Evolutionary conservation across 2,329 filamentous ascomycete species (phyloP).

Genomic region (Colletotrichum karsti): DNA sequence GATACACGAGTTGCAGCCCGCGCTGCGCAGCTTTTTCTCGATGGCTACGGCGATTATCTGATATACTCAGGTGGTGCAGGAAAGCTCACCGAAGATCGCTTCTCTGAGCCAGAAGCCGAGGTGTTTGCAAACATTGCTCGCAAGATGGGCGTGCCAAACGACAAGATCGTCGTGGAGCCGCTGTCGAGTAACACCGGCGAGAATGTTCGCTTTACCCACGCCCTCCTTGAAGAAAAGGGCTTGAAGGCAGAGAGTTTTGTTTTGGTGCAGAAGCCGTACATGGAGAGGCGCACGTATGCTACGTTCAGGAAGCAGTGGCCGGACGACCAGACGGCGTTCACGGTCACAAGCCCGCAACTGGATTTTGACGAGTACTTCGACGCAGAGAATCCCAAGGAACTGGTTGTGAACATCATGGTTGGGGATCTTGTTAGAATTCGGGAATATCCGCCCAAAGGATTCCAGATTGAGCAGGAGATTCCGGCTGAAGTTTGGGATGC

Average conservation of each 20-base stretch:
- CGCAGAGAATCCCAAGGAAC: slow-evolving; percentile 46
- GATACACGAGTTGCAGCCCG: slow-evolving; percentile 52
- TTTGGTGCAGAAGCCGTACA: slow-evolving; percentile 58
- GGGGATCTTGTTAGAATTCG: slow-evolving; percentile 53
- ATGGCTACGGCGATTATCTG: slow-evolving; percentile 45
- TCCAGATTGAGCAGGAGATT: slow-evolving; percentile 53
- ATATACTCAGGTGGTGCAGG: slow-evolving; percentile 55
- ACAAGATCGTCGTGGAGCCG: slow-evolving; percentile 48
- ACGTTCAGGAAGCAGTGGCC: slow-evolving; percentile 58
- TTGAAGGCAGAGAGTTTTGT: slow-evolving; percentile 43
- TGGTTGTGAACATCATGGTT: slow-evolving; percentile 54
- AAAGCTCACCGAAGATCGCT: slow-evolving; percentile 47
- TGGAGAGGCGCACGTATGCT: slow-evolving; percentile 55
- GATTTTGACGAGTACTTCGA: slow-evolving; percentile 51
- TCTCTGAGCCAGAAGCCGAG: slow-evolving; percentile 50
- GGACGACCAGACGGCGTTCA: slow-evolving; percentile 39
- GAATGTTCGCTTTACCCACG: slow-evolving; percentile 54
- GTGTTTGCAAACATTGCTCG: slow-evolving; percentile 51
- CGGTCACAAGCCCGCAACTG: slow-evolving; percentile 50
- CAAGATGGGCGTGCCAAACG: slow-evolving; percentile 47
- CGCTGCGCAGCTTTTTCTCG: slow-evolving; percentile 51
- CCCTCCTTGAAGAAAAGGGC: slow-evolving; percentile 38
- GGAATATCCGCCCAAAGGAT: slow-evolving; percentile 51
- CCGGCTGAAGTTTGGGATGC: slow-evolving; percentile 51
- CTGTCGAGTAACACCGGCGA: slow-evolving; percentile 54